Evolutionary conservation across 208 protist species (phyloP), one percentile per base, ranked within the genome.

Genomic region (Histomonas meleagridis): DNA sequence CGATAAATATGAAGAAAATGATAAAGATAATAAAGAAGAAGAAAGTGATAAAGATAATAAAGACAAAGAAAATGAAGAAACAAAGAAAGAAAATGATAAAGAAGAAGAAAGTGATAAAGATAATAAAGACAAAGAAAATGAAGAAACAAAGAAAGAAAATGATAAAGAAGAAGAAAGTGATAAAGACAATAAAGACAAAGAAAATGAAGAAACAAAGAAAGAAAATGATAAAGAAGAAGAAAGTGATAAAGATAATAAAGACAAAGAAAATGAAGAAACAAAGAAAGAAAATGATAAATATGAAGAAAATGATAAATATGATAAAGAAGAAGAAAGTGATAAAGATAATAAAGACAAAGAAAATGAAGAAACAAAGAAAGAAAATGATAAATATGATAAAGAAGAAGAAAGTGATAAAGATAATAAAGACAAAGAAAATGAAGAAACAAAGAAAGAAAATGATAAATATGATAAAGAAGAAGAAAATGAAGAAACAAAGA

Each of bases 171-270:
- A 90, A 4, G 32, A 90, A 90, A 23, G 12, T 18, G 78, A 90
- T 62, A 28, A 90, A 90, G 21, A 90, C 5, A 9, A 9, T 9
- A 62, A 90, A 35, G 78, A 90, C 7, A 28, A 90, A 40, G 14
- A 9, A n/a, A 28, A 90, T n/a, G 78, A 90, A n/a, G 21, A 90
- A 40, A 62, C 9, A 5, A 28, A 90, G 14, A n/a, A 90, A 32
- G 78, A 90, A 7, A 28, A 90, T n/a, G 32, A 90, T 12, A 62
- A 90, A n/a, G 78, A n/a, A 12, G 78, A 90, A 62, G 78, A 90
- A 12, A 62, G 35, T 12, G 32, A 62, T 12, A n/a, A 90, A 38
- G 78, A 90, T 62, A 28, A 90, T n/a, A 28, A 90, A 35, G 32
- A 90, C 3, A 28, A 90, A 90, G 18, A 81, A 18, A 51, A 81